Evolutionary conservation across 768 basidiomycete genomes (phyloP), one percentile per base, ranked within the genome.

Genomic region (Trametes cubensis): DNA sequence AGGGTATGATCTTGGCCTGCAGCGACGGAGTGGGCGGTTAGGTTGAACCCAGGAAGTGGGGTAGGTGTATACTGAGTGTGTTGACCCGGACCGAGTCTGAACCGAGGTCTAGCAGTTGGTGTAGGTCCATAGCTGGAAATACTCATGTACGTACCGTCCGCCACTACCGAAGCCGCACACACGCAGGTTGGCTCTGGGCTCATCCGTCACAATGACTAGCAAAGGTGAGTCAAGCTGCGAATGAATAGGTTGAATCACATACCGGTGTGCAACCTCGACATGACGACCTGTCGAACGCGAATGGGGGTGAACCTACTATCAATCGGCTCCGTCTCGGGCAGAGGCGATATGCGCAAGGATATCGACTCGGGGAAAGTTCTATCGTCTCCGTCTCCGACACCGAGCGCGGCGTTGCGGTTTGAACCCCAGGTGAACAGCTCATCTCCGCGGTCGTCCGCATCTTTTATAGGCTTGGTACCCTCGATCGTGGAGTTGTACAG

Each of bases 1-100:
- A 98, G 83, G 0, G 95, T 95, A 71, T 98, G 97, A 69, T 99
- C 97, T 72, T 96, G 96, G 13, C 93, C 95, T 7, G 95, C 79
- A 0, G 94, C 93, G 25, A 98, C 83, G 15, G 85, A 78, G 6
- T 80, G 75, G 30, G 95, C 81, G 0, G 77, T 76, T 41, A 85
- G 78, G 0, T 83, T 75, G 46, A 89, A 78, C 30, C 85, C 82
- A 1, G 84, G 44, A 82, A 82, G 59, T 0, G 66, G 66, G 13
- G 66, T 53, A 30, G 94, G 80, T 14, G 80, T 79, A 63, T 89
- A 89, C 72, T 95, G 92, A 15, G 89, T 94, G 68, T 94, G 90
- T 42, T 89, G 83, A 2, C 81, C 82, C 2, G 83, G 81, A 2
- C 93, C 95, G 17, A 95, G 81, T 18, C 92, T 92, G 66, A 1